Base-by-base conservation (phyloP, 1,284 basidiomycete genomes). In the Tilletia horrida region DNA sequence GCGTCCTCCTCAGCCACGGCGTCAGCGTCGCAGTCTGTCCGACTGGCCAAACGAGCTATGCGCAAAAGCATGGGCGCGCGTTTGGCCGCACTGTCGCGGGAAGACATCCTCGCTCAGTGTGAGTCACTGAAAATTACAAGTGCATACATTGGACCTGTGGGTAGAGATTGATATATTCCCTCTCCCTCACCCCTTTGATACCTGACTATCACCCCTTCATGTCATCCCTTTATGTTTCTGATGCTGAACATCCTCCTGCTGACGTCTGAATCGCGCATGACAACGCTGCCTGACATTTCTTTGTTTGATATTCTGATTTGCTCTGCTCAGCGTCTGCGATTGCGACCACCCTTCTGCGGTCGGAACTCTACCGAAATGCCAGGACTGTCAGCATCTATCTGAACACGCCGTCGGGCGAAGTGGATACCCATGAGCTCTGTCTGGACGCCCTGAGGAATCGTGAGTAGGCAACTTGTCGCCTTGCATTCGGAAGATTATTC, bases 391-490 rank as follows among this genome's bases (percentile, higher is more conserved):
- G 77, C 68, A 73, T 81, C 57, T 84, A 83, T 71, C 75, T 83
- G 48, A 82, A 79, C 52, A 81, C 80, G 73, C 75, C 79, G 4
- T 52, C 69, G 0, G 80, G 76, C 14, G 83, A 84, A 61, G 71
- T 83, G 16, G 68, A 73, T 23, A 84, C 83, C 16, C 82, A 83
- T 64, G 62, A 68, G 3, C 74, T 84, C 50, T 81, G 83, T 64
- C 68, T 73, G 27, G 72, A 77, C 21, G 76, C 79, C 8, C 69
- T 83, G 14, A 65, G 43, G 14, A 65, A 74, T 21, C 75, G 76
- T 71, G 45, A 62, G 75, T 40, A n/a, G n/a, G 3, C 35, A 29
- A n/a, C n/a, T n/a, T n/a, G n/a, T n/a, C n/a, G n/a, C n/a, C n/a
- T n/a, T n/a, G n/a, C n/a, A n/a, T n/a, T n/a, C n/a, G n/a, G n/a